Base-by-base conservation (phyloP, 2,329 filamentous ascomycete species). In the Ascochyta rabiei region DNA sequence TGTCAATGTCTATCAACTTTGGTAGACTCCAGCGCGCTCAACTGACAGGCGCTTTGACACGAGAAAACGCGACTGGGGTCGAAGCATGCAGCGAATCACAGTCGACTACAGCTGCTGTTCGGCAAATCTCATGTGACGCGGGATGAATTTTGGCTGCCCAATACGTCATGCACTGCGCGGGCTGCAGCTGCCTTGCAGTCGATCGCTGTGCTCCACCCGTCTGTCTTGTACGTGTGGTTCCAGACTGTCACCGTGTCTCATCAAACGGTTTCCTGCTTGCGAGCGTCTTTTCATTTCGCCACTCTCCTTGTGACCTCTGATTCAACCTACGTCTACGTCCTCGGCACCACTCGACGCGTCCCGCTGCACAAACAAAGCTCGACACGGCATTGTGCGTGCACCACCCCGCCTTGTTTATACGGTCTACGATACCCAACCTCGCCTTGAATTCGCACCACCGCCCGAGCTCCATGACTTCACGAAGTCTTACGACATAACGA, bases 121-220 rank as follows among this genome's bases (percentile, higher is more conserved):
- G 31, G 23, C 4, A 15, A 31, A 40, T 47, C 62, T 59, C 67
- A 68, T 60, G 61, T 67, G 63, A 66, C 60, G 53, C 60, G 61
- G 60, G 47, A 57, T 54, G 39, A 58, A 59, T 56, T 38, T 56
- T 59, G 39, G 63, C 56, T 53, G 49, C 46, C 39, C 47, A 12
- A 60, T 69, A 75, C 72, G 72, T 75, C 72, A 75, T 73, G 68
- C 66, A 72, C 60, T 42, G 55, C 58, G 60, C 59, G 60, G 52
- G 52, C 53, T 64, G 65, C 61, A 61, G 60, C 64, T 73, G 66
- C 69, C 67, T 72, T 69, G 70, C 63, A 61, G 56, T 13, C 62
- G 63, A 72, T 74, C 67, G 41, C 59, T 62, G 45, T 48, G 45
- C 58, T 53, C 58, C 57, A 62, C 59, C 43, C 57, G 53, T 60